A percentile compares a stretch with the other conserved stretches of the same genome.
These are phyloP conservation scores for Puccinellia tenuiflora DNA, from an alignment of 176 grass and related monocot species.

Conservation along the genomic window DNA sequence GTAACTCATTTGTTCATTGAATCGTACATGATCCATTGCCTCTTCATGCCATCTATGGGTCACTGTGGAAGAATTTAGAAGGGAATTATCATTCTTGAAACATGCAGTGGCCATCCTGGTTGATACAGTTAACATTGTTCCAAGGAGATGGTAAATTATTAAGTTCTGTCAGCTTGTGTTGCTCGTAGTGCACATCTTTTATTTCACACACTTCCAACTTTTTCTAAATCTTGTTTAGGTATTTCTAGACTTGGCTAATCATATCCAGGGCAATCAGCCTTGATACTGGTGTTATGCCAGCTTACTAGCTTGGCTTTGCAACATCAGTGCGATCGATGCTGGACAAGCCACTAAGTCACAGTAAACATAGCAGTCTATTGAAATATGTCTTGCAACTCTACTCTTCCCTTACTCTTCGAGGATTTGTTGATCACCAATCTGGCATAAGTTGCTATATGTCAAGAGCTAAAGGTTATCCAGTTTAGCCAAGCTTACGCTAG, in stretches of 20 bases:
- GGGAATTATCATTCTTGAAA: too few relatives aligned
- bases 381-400: too few relatives aligned
- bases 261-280: constrained; percentile 60
- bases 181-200: not conserved
- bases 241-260: constrained; percentile 56
- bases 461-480: too few relatives aligned
- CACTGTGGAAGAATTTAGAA: too few relatives aligned
- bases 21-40: constrained; percentile 84
- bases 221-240: constrained; percentile 39
- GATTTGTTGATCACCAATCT: too few relatives aligned
- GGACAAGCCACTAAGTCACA: constrained; percentile 56
- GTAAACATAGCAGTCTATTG: too few relatives aligned
- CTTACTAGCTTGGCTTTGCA: constrained; percentile 77
- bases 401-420: too few relatives aligned
- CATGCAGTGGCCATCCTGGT: constrained; percentile 53
- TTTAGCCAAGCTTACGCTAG: too few relatives aligned
- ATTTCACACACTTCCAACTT: not conserved
- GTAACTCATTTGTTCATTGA: constrained; percentile 25
- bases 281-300: constrained; percentile 89
- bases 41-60: constrained; percentile 77
- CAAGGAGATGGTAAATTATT: constrained; percentile 45
- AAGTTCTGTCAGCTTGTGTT: not conserved
- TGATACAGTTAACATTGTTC: constrained; percentile 75
- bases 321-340: constrained; percentile 53
- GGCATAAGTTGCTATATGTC: too few relatives aligned